Evolutionary conservation across 306 rosid species (phyloP).

Genomic region (apple (Malus domestica)): DNA sequence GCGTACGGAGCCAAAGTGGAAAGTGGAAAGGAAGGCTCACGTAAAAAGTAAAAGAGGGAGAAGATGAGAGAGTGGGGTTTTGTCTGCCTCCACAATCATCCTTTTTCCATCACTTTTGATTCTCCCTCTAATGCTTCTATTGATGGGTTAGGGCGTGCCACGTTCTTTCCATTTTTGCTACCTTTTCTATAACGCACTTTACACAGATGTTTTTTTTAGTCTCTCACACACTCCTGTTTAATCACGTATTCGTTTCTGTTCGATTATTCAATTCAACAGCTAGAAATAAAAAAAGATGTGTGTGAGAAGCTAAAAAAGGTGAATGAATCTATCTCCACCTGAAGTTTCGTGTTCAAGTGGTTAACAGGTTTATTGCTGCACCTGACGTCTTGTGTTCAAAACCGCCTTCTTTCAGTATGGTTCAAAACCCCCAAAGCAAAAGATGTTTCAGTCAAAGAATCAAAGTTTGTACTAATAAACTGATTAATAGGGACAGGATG

Average conservation of each 20-base stretch:
- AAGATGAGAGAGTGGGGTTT: constrained; percentile 19
- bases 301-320: background rate
- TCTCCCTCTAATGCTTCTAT: constrained; percentile 14
- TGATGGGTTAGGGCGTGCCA: constrained; percentile 38
- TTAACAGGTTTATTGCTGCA: background rate
- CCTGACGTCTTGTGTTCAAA: background rate
- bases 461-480: background rate
- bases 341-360: background rate
- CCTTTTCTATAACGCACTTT: background rate
- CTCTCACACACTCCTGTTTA: no score
- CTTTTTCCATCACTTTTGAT: constrained; percentile 23
- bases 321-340: background rate
- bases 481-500: background rate
- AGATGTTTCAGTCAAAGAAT: background rate
- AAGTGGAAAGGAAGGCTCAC: background rate
- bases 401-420: background rate
- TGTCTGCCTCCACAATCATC: constrained; percentile 40
- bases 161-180: constrained; percentile 16
- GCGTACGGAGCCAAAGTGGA: constrained; percentile 15
- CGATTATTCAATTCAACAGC: no score
- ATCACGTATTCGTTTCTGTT: background rate
- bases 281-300: no score
- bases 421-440: background rate
- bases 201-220: no score
- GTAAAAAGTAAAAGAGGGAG: background rate